phyloP scores from a whole-genome alignment of 2,329 filamentous ascomycete genomes.

The Aquanectria penicillioides region DNA sequence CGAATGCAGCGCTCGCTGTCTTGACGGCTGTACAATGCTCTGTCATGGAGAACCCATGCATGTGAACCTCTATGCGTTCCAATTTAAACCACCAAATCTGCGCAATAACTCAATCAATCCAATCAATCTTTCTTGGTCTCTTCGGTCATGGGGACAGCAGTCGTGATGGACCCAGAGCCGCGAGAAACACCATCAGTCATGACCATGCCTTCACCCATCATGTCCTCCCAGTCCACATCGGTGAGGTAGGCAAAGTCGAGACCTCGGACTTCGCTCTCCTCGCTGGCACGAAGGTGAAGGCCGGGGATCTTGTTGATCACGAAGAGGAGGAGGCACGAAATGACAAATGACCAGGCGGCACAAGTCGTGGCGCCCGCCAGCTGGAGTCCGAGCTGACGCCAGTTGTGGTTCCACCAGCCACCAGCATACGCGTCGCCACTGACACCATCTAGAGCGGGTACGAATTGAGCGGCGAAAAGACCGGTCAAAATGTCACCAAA shows the following conservation, averaged over 20 bases:
- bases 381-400: constrained; percentile 65
- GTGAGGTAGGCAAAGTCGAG: constrained; percentile 54
- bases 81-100: not conserved
- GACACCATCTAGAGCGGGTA: constrained; percentile 62
- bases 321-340: constrained; percentile 63
- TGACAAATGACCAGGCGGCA: constrained; percentile 63
- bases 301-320: constrained; percentile 68
- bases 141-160: not conserved
- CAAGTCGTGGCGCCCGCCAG: constrained; percentile 66
- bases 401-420: constrained; percentile 62
- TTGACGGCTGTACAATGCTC: too few species aligned
- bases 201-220: constrained; percentile 29
- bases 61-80: too few species aligned
- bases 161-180: constrained; percentile 18
- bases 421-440: constrained; percentile 54
- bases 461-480: constrained; percentile 61
- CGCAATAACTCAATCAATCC: not conserved
- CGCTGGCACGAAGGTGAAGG: constrained; percentile 62
- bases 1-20: too few species aligned
- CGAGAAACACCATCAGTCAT: constrained; percentile 28
- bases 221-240: constrained; percentile 40
- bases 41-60: too few species aligned
- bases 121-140: constrained; percentile 26
- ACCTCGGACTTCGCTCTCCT: constrained; percentile 64
- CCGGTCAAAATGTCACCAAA: constrained; percentile 67